Evolutionary conservation across 2,329 filamentous ascomycete species (phyloP).

Genomic region (Aureobasidium subglaciale): DNA sequence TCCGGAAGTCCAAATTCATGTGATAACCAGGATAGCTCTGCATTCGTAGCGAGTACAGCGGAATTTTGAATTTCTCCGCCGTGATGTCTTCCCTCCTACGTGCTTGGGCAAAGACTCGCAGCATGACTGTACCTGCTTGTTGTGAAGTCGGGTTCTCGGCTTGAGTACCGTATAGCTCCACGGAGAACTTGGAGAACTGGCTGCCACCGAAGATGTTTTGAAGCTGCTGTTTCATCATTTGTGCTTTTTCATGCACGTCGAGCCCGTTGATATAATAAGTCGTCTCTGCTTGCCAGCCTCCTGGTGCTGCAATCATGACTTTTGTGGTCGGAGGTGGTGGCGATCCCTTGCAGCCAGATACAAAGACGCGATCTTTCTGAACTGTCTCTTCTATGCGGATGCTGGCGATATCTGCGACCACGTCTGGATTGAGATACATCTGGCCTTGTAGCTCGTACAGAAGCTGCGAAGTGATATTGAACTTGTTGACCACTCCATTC

Average conservation of each 20-base stretch:
- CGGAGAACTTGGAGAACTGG: conserved; percentile 24
- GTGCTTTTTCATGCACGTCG: conserved; percentile 40
- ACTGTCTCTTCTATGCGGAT: conserved; percentile 47
- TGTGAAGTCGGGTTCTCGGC: conserved; percentile 31
- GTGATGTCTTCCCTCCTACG: conserved; percentile 22
- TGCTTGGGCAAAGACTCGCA: conserved; percentile 35
- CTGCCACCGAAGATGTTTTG: conserved; percentile 31
- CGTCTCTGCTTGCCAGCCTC: conserved; percentile 42
- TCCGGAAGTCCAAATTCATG: conserved; percentile 25
- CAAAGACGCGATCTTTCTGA: conserved; percentile 39
- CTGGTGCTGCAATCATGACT: conserved; percentile 40
- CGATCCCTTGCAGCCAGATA: conserved; percentile 38
- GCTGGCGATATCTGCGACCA: conserved; percentile 46
- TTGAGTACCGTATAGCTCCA: conserved; percentile 22
- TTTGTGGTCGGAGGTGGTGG: conserved; percentile 47
- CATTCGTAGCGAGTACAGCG: conserved; percentile 26
- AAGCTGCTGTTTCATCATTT: conserved; percentile 40
- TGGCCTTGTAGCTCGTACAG: conserved; percentile 50
- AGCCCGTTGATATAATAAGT: conserved; percentile 40
- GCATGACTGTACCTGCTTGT: conserved; percentile 25
- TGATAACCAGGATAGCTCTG: conserved; percentile 28
- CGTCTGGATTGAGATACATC: conserved; percentile 52
- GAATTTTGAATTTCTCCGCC: conserved; percentile 25
- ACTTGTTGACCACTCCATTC: conserved; percentile 35
- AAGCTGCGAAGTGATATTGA: conserved; percentile 47